Conservation (phyloP, 2,329 filamentous ascomycete species). For the Epichloe brachyelytri region DNA sequence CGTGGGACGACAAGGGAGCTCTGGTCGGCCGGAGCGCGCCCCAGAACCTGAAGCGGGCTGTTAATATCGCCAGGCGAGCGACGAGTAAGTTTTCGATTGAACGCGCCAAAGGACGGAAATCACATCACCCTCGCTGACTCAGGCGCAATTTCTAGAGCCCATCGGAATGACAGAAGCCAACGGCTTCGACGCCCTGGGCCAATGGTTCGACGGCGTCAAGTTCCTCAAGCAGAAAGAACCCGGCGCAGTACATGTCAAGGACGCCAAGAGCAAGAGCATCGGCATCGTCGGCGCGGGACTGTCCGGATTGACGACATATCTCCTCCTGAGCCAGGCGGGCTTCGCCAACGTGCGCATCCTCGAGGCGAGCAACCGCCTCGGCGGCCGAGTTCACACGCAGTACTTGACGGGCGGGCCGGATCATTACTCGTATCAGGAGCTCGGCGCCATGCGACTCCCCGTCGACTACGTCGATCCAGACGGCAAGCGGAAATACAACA, state of each 20-base stretch:
- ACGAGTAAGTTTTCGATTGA: not conserved
- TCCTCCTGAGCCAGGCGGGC: slow-evolving; percentile 34
- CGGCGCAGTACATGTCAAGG: slow-evolving; percentile 16
- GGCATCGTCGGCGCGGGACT: slow-evolving; percentile 55
- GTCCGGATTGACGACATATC: slow-evolving; percentile 47
- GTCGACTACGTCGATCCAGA: slow-evolving; percentile 34
- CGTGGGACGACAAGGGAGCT: slow-evolving; percentile 19
- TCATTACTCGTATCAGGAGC: slow-evolving; percentile 55
- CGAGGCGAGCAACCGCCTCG: slow-evolving; percentile 46
- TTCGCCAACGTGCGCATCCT: slow-evolving; percentile 48
- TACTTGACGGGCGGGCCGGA: slow-evolving; percentile 46
- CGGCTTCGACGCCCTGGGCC: slow-evolving; percentile 34
- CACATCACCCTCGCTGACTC: too few relatives aligned
- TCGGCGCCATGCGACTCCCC: slow-evolving; percentile 54
- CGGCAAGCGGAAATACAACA: slow-evolving; percentile 39
- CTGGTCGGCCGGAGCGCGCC: slow-evolving; percentile 23
- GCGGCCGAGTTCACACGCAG: slow-evolving; percentile 50
- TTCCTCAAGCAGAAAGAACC: slow-evolving; percentile 42
- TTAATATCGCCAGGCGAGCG: slow-evolving; percentile 5
- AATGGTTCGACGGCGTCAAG: slow-evolving; percentile 54
- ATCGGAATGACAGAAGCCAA: slow-evolving; percentile 38
- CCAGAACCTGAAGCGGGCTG: slow-evolving; percentile 14
- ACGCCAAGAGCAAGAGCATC: slow-evolving; percentile 32
- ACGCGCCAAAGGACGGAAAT: too few relatives aligned
- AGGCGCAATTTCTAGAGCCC: not conserved